phyloP scores from a whole-genome alignment of 805 yeast genomes.

The Lachancea dasiensis region DNA sequence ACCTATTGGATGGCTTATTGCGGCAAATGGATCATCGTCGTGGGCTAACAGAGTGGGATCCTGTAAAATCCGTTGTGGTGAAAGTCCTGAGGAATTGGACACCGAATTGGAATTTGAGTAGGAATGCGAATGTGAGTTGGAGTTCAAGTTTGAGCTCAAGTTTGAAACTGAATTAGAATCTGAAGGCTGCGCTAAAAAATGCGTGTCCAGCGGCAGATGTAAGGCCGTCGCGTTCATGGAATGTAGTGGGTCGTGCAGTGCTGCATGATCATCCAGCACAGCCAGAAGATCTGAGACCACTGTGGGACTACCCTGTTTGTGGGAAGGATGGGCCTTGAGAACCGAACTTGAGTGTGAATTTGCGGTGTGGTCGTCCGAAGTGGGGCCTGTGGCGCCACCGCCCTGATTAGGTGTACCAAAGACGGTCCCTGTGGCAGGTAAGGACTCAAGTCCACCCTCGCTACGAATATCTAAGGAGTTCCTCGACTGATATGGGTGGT shows the following conservation, averaged over 20 bases:
- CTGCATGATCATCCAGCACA: constrained; percentile 18
- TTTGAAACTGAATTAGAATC: constrained; percentile 9
- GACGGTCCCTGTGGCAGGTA: neutral
- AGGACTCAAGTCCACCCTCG: neutral
- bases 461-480: constrained; percentile 12
- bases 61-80: constrained; percentile 7
- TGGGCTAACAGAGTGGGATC: constrained; percentile 4
- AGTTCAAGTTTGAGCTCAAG: constrained; percentile 4
- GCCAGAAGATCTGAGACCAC: constrained; percentile 27
- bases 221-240: neutral
- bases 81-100: constrained; percentile 6
- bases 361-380: neutral
- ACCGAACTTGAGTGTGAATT: neutral
- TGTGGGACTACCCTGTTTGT: constrained; percentile 16
- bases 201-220: constrained; percentile 1
- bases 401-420: neutral
- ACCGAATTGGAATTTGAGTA: constrained; percentile 3
- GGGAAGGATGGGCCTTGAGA: constrained; percentile 1
- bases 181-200: constrained; percentile 3
- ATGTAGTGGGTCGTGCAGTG: constrained; percentile 8
- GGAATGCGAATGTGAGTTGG: constrained; percentile 8
- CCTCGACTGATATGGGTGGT: constrained; percentile 3
- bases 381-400: neutral
- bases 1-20: constrained; percentile 11
- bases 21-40: constrained; percentile 9